Evolutionary conservation across 306 rosid species (phyloP), one percentile per base, ranked within the genome.

Genomic region (Calophaca sinica): DNA sequence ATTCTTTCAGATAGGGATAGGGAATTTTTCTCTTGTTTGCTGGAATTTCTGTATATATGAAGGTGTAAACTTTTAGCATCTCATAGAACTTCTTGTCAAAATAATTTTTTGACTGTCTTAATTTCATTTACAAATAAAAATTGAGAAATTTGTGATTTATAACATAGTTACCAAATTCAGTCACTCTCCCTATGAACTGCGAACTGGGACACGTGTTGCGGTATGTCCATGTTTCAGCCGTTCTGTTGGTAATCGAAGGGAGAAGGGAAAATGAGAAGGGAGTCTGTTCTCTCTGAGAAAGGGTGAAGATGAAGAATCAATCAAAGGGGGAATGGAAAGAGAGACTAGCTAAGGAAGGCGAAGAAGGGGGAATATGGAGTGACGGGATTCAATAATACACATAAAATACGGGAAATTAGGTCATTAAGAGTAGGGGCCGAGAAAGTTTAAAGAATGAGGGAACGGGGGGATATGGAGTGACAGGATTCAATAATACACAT

Each of bases 11-110:
- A 11, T 29, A 36, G 39, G 13, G 11, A 55, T 11, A 26, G n/a
- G n/a, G 20, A 33, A 36, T 46, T 20, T 20, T 8, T 49, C 11
- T 35, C n/a, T 35, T 44, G 42, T 71, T 69, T 12, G 31, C 12
- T 0, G 0, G 38, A 38, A 53, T 36, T 62, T 7, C 15, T 62
- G 3, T 51, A 13, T 65, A 44, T 53, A 32, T 45, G 7, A 42
- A 54, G 39, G 68, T 15, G 9, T 32, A 31, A 44, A 55, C 41
- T 31, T 10, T 11, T 26, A 20, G 62, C 52, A 57, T 68, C 44
- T 33, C 44, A 9, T 9, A 39, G 46, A 67, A 77, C n/a, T 35
- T 61, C 28, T 58, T 58, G 36, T 15, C 15, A 35, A 57, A 59
- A 26, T 26, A 12, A 12, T 11, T 20, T 20, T 57, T 44, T 38